A percentile compares a stretch with the other conserved stretches of the same genome.
Evolutionary conservation across 1,284 basidiomycete species (phyloP).

Genomic region (Calocybe gambosa): DNA sequence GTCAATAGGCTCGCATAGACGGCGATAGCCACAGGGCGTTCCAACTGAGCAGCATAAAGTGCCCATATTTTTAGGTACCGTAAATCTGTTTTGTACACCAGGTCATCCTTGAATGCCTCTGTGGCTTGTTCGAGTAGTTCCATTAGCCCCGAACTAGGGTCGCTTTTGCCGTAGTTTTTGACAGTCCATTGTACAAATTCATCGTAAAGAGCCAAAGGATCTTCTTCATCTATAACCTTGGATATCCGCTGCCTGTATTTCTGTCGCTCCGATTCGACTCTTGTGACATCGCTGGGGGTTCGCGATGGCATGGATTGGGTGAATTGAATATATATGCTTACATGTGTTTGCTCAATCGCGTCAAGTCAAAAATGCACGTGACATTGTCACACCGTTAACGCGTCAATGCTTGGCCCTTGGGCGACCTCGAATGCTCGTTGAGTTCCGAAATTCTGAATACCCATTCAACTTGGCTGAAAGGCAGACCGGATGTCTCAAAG

Average conservation of each 20-base stretch:
- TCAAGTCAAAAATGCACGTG: slow-evolving; percentile 16
- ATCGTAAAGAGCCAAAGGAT: slow-evolving; percentile 61
- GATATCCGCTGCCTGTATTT: slow-evolving; percentile 27
- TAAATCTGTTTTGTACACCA: slow-evolving; percentile 78
- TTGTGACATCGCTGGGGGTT: slow-evolving; percentile 7
- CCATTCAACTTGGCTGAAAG: too few relatives aligned
- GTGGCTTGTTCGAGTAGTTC: slow-evolving; percentile 32
- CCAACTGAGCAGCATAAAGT: slow-evolving; percentile 67
- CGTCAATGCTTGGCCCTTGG: too few relatives aligned
- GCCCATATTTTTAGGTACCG: slow-evolving; percentile 90
- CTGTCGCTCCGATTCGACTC: slow-evolving; percentile 26
- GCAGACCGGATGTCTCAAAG: too few relatives aligned
- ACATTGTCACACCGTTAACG: not conserved
- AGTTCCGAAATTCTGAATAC: too few relatives aligned
- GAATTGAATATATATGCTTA: slow-evolving; percentile 12
- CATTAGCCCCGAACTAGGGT: slow-evolving; percentile 31
- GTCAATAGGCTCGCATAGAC: slow-evolving; percentile 75
- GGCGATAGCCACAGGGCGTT: slow-evolving; percentile 47
- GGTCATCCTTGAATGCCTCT: slow-evolving; percentile 73
- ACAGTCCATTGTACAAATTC: slow-evolving; percentile 68
- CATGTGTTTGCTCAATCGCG: slow-evolving; percentile 15
- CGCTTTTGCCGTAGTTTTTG: slow-evolving; percentile 42
- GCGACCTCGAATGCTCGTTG: too few relatives aligned
- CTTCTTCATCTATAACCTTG: slow-evolving; percentile 49
- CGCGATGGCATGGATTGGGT: slow-evolving; percentile 10